These are phyloP conservation scores for Salvia miltiorrhiza DNA, from an alignment of 257 asterid genomes.

Conservation along the genomic window DNA sequence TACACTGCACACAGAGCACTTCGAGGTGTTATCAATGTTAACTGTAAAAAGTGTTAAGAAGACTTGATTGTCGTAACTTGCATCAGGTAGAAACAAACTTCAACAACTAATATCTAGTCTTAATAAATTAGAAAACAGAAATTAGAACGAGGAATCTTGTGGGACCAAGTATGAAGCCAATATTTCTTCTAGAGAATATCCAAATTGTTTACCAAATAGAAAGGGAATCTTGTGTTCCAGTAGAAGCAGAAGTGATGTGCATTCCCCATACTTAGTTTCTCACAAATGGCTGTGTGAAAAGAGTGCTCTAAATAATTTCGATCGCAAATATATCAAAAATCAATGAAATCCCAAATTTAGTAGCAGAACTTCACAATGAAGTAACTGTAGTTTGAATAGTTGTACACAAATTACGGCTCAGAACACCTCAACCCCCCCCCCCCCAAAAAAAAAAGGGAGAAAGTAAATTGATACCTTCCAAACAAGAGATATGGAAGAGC, in stretches of 20 bases:
- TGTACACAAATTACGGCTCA: too few relatives aligned
- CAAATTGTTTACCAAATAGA: too few relatives aligned
- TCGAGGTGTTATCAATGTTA: constrained; percentile 24
- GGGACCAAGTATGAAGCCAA: too few relatives aligned
- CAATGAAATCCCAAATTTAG: background rate
- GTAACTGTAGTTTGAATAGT: too few relatives aligned
- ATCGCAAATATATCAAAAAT: background rate
- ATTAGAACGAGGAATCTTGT: too few relatives aligned
- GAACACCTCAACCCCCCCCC: background rate
- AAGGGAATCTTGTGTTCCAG: too few relatives aligned
- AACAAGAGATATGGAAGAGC: background rate
- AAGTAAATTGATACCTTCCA: background rate
- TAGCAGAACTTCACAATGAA: background rate
- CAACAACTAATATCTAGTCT: constrained; percentile 5
- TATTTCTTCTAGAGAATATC: too few relatives aligned
- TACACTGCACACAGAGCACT: constrained; percentile 61
- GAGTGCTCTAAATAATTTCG: background rate
- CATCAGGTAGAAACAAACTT: constrained; percentile 3
- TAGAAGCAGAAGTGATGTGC: too few relatives aligned
- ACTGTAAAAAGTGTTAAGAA: constrained; percentile 9
- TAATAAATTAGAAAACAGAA: background rate
- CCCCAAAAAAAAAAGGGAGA: background rate
- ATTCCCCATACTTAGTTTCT: background rate
- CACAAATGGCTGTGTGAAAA: background rate
- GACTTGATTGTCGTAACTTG: background rate